phyloP scores from a whole-genome alignment of 225 moss, liverwort and hornwort genomes.

The Antitrichia curtipendula region DNA sequence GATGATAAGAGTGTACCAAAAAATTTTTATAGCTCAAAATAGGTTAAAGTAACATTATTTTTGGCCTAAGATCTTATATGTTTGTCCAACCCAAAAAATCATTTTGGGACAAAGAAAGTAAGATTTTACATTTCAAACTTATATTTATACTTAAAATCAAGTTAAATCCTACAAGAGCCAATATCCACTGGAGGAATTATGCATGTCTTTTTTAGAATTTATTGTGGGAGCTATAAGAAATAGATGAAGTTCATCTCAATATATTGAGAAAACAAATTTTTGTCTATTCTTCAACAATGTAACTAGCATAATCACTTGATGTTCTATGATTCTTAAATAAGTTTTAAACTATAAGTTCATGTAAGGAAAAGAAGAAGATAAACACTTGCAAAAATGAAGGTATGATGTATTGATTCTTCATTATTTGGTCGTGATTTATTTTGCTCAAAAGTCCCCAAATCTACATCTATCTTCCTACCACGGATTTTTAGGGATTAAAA shows the following conservation, averaged over 20 bases:
- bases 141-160: not conserved
- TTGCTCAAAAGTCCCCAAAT: not conserved
- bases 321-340: not conserved
- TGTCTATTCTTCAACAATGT: fast-evolving
- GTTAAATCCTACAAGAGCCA: fast-evolving
- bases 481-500: not conserved
- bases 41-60: fast-evolving
- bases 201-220: too few species aligned
- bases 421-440: not conserved
- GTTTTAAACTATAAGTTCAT: too few species aligned
- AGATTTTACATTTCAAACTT: not conserved
- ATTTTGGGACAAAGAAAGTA: fast-evolving
- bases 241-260: fast-evolving
- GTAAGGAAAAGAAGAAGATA: fast-evolving
- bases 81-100: not conserved
- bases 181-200: fast-evolving
- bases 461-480: not conserved
- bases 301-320: not conserved
- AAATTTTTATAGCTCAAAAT: fast-evolving
- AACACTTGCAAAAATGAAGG: not conserved
- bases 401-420: not conserved
- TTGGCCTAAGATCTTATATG: fast-evolving
- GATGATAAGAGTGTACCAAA: fast-evolving
- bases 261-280: not conserved
- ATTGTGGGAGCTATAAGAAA: not conserved